Evolutionary conservation across 225 moss, liverwort and hornwort genomes (phyloP), one percentile per base, ranked within the genome.

Genomic region (Polytrichum commune): DNA sequence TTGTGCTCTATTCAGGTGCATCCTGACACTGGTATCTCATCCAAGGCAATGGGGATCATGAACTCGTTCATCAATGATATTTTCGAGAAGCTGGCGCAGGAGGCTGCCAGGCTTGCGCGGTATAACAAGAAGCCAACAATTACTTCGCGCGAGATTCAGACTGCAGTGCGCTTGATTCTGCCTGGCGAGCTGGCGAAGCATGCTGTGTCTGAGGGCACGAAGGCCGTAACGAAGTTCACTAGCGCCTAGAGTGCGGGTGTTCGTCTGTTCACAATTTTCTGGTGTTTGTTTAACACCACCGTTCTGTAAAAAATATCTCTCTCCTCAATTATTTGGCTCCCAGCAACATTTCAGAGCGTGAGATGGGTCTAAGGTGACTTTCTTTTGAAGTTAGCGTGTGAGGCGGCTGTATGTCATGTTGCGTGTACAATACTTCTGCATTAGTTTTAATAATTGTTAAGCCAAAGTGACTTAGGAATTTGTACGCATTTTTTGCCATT

Each of bases 211-310:
- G 68, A 68, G 28, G 68, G 68, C 3, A 68, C 68, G 18, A 68
- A 68, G 68, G 68, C 68, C 1, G 68, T 68, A 27, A 68, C 68
- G 5, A 68, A 68, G 54, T 68, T 68, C 54, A 68, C 68, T 5
- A 68, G 68, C 54, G 68, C 68, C 18, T 68, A 68, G 68, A 2
- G 26, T 29, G 24, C 19, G 1, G 54, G 24, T 28, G 10, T 19
- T 68, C 10, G 1, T 27, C 1, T 1, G 10, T 5, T 18, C 33
- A 68, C 53, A 67, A 68, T 53, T 32, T 32, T 33, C 25, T 68
- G 68, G 68, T 68, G 68, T 68, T 68, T 54, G 8, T 54, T 53
- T 53, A 58, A 68, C 68, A 68, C 68, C 68, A 68, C 68, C 68
- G 6, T 27, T 19, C 10, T 22, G 13, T 26, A 28, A 19, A 55